A percentile compares a stretch with the other conserved stretches of the same genome.
phyloP scores from a whole-genome alignment of 192 early-diverging fungal genomes.

The Geosiphon pyriformis region DNA sequence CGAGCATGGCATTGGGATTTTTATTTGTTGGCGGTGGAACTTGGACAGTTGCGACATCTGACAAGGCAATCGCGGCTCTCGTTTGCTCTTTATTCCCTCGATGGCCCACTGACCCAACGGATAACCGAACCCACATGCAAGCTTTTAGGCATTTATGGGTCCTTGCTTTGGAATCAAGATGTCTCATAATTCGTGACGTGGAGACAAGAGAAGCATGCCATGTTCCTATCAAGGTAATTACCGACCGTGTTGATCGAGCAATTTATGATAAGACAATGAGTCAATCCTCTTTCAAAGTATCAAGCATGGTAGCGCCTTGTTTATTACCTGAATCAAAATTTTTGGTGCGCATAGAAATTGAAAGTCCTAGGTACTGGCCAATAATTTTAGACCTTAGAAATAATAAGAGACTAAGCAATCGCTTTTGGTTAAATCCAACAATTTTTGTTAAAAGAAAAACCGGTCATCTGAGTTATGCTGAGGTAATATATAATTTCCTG shows the following conservation, averaged over 20 bases:
- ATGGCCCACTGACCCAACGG: constrained; percentile 46
- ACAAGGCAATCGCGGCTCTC: constrained; percentile 60
- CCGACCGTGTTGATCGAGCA: neutral
- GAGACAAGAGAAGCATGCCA: constrained; percentile 45
- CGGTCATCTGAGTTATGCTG: constrained; percentile 43
- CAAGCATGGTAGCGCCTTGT: constrained; percentile 48
- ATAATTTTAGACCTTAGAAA: constrained; percentile 36
- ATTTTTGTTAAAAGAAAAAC: constrained; percentile 42
- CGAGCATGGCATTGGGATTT: constrained; percentile 72
- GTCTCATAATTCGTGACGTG: constrained; percentile 64
- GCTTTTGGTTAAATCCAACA: constrained; percentile 32
- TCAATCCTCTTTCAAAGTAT: constrained; percentile 4
- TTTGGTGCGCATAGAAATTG: constrained; percentile 48
- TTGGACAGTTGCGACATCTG: constrained; percentile 60
- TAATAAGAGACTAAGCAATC: constrained; percentile 28
- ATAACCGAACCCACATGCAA: constrained; percentile 69
- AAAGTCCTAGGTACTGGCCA: constrained; percentile 54
- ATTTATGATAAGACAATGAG: neutral
- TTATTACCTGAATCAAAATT: constrained; percentile 50
- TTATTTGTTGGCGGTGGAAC: constrained; percentile 68
- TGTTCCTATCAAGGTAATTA: constrained; percentile 50
- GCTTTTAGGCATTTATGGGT: constrained; percentile 77
- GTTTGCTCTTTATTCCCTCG: constrained; percentile 65
- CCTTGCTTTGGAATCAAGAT: constrained; percentile 63
- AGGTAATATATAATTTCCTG: constrained; percentile 18